Evolutionary conservation across 2,329 filamentous ascomycete species (phyloP).

Genomic region (Diaporthe sp.): DNA sequence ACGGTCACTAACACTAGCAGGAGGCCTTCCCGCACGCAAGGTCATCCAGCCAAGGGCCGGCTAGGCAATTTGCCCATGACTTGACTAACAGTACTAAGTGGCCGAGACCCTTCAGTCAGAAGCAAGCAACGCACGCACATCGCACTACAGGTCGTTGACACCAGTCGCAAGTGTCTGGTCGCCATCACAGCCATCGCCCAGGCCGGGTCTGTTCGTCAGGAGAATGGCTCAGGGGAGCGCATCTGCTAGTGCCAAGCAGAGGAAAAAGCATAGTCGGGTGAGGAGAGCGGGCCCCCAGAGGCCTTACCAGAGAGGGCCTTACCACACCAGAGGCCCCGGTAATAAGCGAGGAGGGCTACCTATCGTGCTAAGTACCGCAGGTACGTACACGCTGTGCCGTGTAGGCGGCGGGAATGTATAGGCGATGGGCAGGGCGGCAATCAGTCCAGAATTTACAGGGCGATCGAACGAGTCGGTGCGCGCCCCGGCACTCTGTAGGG

Average conservation of each 20-base stretch:
- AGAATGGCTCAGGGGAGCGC: background rate
- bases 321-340: background rate
- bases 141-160: constrained; percentile 5
- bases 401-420: background rate
- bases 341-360: background rate
- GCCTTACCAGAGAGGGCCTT: background rate
- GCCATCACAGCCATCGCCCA: background rate
- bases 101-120: background rate
- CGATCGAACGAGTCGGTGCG: background rate
- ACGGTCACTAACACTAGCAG: background rate
- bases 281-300: constrained; percentile 1
- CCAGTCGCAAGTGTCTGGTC: constrained; percentile 10
- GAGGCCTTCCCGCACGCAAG: background rate
- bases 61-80: background rate
- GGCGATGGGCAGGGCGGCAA: background rate
- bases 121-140: background rate
- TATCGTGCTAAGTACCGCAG: background rate
- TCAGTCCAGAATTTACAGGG: constrained; percentile 9
- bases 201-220: constrained; percentile 7
- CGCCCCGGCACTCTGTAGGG: background rate
- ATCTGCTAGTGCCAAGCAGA: constrained; percentile 4
- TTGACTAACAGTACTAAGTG: too few relatives aligned
- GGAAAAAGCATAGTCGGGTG: constrained; percentile 8
- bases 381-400: background rate
- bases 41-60: background rate